Percentiles rank a stretch among this genome's conserved stretches.
Evolutionary conservation across 805 yeast genomes (phyloP).

Genomic region (Suhomyces sp.): DNA sequence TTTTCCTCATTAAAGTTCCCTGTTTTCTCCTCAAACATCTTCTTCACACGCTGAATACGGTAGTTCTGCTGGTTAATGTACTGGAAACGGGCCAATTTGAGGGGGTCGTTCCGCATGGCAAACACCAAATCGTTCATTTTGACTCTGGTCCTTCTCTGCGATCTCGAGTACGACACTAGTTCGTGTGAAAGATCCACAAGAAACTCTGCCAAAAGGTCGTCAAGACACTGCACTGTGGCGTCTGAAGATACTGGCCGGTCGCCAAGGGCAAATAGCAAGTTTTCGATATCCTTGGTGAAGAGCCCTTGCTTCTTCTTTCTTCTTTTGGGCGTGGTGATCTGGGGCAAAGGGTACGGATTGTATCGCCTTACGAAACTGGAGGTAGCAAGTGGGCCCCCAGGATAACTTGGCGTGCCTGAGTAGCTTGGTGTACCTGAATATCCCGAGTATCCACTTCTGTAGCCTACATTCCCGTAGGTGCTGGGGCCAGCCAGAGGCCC

Average conservation of each 20-base stretch:
- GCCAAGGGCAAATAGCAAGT: constrained; percentile 38
- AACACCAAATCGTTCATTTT: constrained; percentile 43
- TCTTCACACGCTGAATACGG: constrained; percentile 38
- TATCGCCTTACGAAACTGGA: background rate
- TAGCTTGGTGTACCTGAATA: too few species aligned
- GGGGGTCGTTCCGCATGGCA: constrained; percentile 40
- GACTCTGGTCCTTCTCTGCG: constrained; percentile 38
- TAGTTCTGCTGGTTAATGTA: constrained; percentile 39
- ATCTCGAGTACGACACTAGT: constrained; percentile 29
- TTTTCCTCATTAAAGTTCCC: constrained; percentile 8
- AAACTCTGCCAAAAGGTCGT: constrained; percentile 38
- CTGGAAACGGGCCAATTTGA: constrained; percentile 38
- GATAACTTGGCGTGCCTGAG: background rate
- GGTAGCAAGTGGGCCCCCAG: background rate
- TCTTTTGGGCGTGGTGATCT: constrained; percentile 9
- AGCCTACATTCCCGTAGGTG: background rate
- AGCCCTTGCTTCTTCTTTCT: constrained; percentile 33
- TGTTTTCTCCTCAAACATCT: constrained; percentile 35
- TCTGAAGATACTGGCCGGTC: constrained; percentile 41
- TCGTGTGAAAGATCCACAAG: constrained; percentile 34
- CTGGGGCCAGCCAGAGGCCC: background rate
- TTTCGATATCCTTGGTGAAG: constrained; percentile 41
- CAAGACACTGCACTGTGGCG: constrained; percentile 35
- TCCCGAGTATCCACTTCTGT: background rate
- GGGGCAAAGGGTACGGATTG: constrained; percentile 6